Evolutionary conservation across 169 alveolate genomes (phyloP).

Genomic region (Plasmodium berghei): DNA sequence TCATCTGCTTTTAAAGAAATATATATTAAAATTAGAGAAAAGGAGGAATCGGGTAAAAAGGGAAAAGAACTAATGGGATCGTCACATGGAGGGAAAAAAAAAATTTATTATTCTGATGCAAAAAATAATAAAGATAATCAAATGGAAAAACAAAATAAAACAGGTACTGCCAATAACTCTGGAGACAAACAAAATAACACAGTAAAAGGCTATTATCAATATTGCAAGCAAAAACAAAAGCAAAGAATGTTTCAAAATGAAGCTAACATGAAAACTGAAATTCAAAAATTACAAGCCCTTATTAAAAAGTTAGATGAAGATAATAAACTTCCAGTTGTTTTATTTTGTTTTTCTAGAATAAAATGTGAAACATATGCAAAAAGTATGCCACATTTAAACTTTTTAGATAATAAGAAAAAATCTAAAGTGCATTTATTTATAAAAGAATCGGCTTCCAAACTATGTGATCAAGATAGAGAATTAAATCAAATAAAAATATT

Average conservation of each 20-base stretch:
- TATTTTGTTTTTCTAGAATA: slow-evolving; percentile 95
- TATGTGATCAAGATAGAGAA: slow-evolving; percentile 89
- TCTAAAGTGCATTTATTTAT: slow-evolving; percentile 90
- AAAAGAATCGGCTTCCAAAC: slow-evolving; percentile 87
- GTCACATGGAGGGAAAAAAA: neutral
- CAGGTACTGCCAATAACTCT: neutral
- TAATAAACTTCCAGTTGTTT: slow-evolving; percentile 95
- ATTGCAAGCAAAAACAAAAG: slow-evolving; percentile 57
- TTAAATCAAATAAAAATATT: slow-evolving; percentile 92
- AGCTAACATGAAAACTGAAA: slow-evolving; percentile 85
- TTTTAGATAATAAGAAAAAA: slow-evolving; percentile 88
- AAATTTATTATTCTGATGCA: slow-evolving; percentile 1
- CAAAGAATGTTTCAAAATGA: slow-evolving; percentile 55
- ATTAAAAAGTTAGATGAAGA: slow-evolving; percentile 84
- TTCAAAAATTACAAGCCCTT: slow-evolving; percentile 87
- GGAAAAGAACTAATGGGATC: slow-evolving; percentile 26
- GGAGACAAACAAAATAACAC: neutral
- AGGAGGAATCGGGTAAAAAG: slow-evolving; percentile 77
- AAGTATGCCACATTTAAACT: slow-evolving; percentile 87
- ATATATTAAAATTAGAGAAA: slow-evolving; percentile 70
- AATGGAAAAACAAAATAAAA: slow-evolving; percentile 3
- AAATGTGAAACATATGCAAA: slow-evolving; percentile 93
- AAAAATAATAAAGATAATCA: slow-evolving; percentile 4
- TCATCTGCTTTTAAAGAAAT: slow-evolving; percentile 79
- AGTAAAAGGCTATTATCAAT: slow-evolving; percentile 34